Evolutionary conservation across 139 green algal genomes (phyloP), one percentile per base, ranked within the genome.

Genomic region (Marvania coccoides): DNA sequence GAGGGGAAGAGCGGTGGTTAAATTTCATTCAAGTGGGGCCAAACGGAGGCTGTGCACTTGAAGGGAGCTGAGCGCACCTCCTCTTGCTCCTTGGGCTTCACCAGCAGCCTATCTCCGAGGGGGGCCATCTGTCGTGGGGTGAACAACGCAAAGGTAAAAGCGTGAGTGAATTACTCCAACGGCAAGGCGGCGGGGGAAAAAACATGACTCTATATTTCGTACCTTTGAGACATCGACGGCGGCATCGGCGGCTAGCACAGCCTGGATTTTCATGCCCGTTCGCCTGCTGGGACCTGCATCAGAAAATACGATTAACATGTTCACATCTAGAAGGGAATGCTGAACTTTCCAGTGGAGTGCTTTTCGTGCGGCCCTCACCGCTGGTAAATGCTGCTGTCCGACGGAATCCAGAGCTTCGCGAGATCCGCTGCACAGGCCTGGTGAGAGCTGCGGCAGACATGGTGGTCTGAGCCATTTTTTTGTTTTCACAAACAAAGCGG

Each of bases 61-160:
- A 5, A 61, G 3, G 31, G 19, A 51, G 42, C 42, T 40, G 36
- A 12, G 12, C 57, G 26, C 51, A 72, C 63, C 34, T 63, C 58
- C 55, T 77, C 58, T n/a, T 70, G 64, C 54, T 81, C 75, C 26
- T 75, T 46, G 4, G 75, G 75, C 58, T 83, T 80, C 1, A 85
- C 71, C 33, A 85, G 71, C 28, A 85, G 5, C 14, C 78, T 38
- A 60, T 85, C 78, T 24, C 78, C 78, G 7, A 85, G 71, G 2
- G 78, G 78, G 2, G 68, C 56, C 78, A 85, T 85, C 78, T 85
- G 69, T n/a, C n/a, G n/a, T n/a, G n/a, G n/a, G n/a, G n/a, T n/a
- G n/a, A n/a, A n/a, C n/a, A n/a, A n/a, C 69, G 42, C 23, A 2
- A 36, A 33, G 14, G 28, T 1, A 42, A 31, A 51, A 60, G 34